These are phyloP conservation scores for Linaria vulgaris DNA, from an alignment of 257 asterid genomes.

Conservation along the genomic window DNA sequence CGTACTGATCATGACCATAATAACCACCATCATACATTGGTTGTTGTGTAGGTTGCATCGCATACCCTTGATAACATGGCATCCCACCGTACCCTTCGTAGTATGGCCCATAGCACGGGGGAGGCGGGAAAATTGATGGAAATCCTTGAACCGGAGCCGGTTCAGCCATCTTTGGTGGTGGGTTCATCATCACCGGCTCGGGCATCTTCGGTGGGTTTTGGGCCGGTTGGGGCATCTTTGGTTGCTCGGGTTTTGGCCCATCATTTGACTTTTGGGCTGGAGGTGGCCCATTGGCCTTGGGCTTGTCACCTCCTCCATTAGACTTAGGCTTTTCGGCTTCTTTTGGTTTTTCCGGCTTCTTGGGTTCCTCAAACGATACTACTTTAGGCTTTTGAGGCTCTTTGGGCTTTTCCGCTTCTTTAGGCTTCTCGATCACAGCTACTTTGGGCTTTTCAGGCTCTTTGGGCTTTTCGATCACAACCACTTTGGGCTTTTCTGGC, in stretches of 20 bases:
- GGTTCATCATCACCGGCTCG: not conserved
- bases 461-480: constrained; percentile 26
- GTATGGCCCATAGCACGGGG: constrained; percentile 35
- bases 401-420: not conserved
- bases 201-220: constrained; percentile 23
- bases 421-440: constrained; percentile 26
- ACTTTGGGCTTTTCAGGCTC: constrained; percentile 30
- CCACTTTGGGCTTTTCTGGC: constrained; percentile 17
- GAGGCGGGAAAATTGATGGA: constrained; percentile 37
- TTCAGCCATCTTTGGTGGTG: constrained; percentile 18
- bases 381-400: constrained; percentile 8
- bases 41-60: constrained; percentile 41
- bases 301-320: constrained; percentile 17
- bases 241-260: constrained; percentile 31
- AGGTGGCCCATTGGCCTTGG: constrained; percentile 25
- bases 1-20: constrained; percentile 12
- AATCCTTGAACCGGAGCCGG: constrained; percentile 36
- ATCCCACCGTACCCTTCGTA: constrained; percentile 40
- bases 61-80: constrained; percentile 54
- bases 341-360: constrained; percentile 30
- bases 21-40: constrained; percentile 37
- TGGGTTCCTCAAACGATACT: constrained; percentile 8
- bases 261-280: constrained; percentile 39
- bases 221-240: constrained; percentile 26
- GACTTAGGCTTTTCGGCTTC: constrained; percentile 24